Conservation (phyloP, 1,139 yeast genomes). For the Pichia sp. region DNA sequence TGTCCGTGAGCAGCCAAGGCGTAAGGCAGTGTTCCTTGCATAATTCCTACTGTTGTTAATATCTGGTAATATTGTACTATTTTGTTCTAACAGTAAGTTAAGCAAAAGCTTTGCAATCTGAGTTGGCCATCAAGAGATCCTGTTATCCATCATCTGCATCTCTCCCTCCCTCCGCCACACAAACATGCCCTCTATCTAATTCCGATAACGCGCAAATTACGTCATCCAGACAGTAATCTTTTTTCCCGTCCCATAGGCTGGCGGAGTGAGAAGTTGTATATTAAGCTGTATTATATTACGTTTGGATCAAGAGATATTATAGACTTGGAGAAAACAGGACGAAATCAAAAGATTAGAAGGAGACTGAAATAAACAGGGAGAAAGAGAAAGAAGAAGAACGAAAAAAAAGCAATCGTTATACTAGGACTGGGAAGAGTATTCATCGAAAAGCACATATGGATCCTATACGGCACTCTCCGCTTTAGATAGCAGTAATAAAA, state of each 20-base stretch:
- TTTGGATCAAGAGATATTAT: not conserved
- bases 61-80: too few species aligned
- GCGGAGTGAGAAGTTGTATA: not conserved
- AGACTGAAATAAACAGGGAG: not conserved
- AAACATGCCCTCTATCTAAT: not conserved
- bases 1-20: not conserved
- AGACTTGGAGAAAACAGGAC: not conserved
- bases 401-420: not conserved
- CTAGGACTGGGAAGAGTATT: not conserved
- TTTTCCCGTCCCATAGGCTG: not conserved
- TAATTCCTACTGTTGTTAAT: not conserved
- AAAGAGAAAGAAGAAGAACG: not conserved
- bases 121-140: not conserved
- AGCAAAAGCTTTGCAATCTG: not conserved
- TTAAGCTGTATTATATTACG: not conserved
- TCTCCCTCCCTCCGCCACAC: not conserved
- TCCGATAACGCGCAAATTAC: slow-evolving; percentile 5
- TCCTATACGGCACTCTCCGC: not conserved
- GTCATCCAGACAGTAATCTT: not conserved
- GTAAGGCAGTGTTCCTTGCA: slow-evolving; percentile 6
- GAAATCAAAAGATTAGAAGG: not conserved
- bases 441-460: not conserved
- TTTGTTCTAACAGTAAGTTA: too few species aligned
- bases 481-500: slow-evolving; percentile 46
- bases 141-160: not conserved